A percentile compares a stretch with the other conserved stretches of the same genome.
These are phyloP conservation scores for Kodamaea kaohsiungensis DNA, from an alignment of 805 yeast genomes.

Conservation along the genomic window DNA sequence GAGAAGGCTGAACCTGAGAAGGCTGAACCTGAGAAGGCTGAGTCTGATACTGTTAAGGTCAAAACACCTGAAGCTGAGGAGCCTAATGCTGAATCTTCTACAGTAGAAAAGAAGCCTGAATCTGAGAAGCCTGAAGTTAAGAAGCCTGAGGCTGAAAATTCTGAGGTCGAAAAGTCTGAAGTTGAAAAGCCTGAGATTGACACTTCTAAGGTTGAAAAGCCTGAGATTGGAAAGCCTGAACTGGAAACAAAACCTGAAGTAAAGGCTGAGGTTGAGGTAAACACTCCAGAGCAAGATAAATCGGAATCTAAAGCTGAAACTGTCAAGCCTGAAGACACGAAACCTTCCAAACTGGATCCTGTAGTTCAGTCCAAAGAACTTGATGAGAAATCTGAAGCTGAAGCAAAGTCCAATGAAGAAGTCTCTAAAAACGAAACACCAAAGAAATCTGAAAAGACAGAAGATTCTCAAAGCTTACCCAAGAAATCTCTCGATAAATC, in stretches of 20 bases:
- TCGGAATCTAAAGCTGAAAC: background rate
- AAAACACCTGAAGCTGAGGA: too few species aligned
- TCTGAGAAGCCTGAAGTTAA: constrained; percentile 10
- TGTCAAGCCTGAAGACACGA: background rate
- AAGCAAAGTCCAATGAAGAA: background rate
- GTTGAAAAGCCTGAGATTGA: background rate
- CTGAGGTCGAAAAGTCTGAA: background rate
- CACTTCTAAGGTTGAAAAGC: background rate
- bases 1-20: background rate
- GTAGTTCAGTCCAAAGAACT: background rate
- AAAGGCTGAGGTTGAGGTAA: background rate
- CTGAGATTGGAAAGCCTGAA: background rate
- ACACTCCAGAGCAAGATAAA: background rate
- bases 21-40: background rate
- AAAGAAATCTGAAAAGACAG: background rate
- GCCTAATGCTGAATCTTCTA: too few species aligned
- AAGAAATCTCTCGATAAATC: background rate
- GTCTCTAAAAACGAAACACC: background rate
- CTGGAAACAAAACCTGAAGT: background rate
- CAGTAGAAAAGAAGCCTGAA: constrained; percentile 14
- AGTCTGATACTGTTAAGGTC: too few species aligned
- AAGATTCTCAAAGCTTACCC: background rate
- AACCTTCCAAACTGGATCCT: background rate
- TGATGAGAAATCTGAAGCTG: background rate
- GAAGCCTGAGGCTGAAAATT: background rate